Conservation (phyloP, 768 basidiomycete genomes). For the Terana coerulea region DNA sequence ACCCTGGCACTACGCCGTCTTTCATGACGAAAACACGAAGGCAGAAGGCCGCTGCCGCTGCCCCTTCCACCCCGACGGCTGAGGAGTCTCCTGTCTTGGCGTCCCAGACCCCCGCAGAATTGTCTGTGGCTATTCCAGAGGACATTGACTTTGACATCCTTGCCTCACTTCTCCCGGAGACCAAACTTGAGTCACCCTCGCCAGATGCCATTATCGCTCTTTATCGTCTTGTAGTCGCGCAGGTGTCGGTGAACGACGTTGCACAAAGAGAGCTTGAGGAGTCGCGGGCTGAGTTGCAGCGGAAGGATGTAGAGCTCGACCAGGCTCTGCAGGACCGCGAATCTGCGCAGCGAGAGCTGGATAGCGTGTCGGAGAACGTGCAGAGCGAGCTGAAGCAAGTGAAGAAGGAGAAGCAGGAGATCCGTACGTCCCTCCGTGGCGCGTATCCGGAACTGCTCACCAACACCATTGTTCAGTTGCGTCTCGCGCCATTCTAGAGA, state of each 20-base stretch:
- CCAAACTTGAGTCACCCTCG: conserved; percentile 50
- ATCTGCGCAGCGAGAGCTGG: conserved; percentile 52
- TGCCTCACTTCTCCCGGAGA: conserved; percentile 57
- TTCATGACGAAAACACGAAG: conserved; percentile 51
- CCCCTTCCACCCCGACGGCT: conserved; percentile 32
- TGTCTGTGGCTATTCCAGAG: conserved; percentile 48
- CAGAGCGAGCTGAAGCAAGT: conserved; percentile 53
- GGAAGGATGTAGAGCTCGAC: conserved; percentile 80
- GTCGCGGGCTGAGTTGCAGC: conserved; percentile 58
- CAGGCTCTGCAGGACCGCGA: conserved; percentile 81
- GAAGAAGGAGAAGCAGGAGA: conserved; percentile 61
- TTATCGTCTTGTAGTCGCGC: conserved; percentile 58
- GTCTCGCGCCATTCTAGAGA: conserved; percentile 45
- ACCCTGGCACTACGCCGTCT: conserved; percentile 2
- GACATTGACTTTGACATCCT: conserved; percentile 66
- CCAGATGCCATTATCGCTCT: conserved; percentile 57
- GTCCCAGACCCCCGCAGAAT: conserved; percentile 30
- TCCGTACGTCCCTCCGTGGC: conserved; percentile 46
- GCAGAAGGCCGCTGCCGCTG: conserved; percentile 51
- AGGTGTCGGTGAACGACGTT: conserved; percentile 51
- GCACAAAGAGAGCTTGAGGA: conserved; percentile 67
- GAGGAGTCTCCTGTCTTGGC: conserved; percentile 30
- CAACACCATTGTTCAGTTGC: conserved; percentile 32
- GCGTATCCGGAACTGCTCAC: conserved; percentile 2
- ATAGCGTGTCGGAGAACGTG: conserved; percentile 44